These are phyloP conservation scores for Lactarius trivialis DNA, from an alignment of 768 basidiomycete species.

Conservation along the genomic window DNA sequence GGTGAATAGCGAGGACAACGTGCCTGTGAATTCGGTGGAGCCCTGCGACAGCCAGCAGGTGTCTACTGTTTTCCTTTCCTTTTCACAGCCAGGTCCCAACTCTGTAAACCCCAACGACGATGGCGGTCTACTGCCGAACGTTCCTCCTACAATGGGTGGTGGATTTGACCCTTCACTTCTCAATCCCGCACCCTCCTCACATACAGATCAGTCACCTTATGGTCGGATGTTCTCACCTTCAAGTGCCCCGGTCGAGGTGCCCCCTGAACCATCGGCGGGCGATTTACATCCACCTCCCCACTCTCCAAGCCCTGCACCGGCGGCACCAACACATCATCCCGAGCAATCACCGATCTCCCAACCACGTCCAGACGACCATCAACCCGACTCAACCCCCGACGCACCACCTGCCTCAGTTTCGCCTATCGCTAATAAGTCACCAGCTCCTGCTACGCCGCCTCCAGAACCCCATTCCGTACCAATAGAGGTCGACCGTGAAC, in stretches of 20 bases:
- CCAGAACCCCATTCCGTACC: slow-evolving; percentile 29
- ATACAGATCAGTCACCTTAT: slow-evolving; percentile 5
- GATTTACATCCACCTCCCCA: neutral
- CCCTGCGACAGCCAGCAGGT: slow-evolving; percentile 5
- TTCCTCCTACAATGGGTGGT: slow-evolving; percentile 15
- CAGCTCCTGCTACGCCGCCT: slow-evolving; percentile 19
- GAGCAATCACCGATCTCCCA: slow-evolving; percentile 5
- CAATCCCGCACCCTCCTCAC: slow-evolving; percentile 13
- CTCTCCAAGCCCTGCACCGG: neutral
- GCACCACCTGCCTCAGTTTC: neutral
- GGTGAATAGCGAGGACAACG: slow-evolving; percentile 23
- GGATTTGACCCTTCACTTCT: slow-evolving; percentile 20
- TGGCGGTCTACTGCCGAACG: slow-evolving; percentile 16
- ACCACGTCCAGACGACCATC: neutral
- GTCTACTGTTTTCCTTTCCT: slow-evolving; percentile 14
- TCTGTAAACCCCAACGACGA: neutral
- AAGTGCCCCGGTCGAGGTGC: slow-evolving; percentile 20
- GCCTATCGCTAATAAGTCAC: slow-evolving; percentile 5
- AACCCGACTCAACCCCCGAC: neutral
- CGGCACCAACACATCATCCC: neutral
- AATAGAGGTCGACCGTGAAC: slow-evolving; percentile 54
- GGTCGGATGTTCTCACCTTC: slow-evolving; percentile 11
- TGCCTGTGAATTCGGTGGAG: slow-evolving; percentile 14
- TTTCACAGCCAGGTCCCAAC: slow-evolving; percentile 6
- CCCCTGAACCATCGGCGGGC: neutral